Evolutionary conservation across 2,329 filamentous ascomycete species (phyloP).

Genomic region (Beauveria sp.): DNA sequence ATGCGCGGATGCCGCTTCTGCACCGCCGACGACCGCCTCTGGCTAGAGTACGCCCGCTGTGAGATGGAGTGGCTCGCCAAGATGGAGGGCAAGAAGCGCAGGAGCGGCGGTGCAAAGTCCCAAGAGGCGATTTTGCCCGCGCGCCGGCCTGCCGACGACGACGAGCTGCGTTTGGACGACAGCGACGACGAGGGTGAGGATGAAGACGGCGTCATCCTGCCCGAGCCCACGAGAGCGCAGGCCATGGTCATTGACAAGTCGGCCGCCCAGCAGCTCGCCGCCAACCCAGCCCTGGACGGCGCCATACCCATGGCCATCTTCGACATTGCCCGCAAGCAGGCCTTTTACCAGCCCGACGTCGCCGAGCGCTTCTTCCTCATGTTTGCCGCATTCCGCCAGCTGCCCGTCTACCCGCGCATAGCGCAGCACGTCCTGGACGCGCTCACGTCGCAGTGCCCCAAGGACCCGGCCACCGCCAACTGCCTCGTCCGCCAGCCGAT

Average conservation of each 20-base stretch:
- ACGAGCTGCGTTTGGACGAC: constrained; percentile 35
- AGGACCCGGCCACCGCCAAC: constrained; percentile 55
- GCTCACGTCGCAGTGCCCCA: constrained; percentile 53
- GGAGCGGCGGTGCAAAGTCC: constrained; percentile 39
- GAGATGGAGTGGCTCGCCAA: constrained; percentile 90
- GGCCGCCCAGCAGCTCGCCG: constrained; percentile 41
- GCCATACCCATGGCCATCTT: constrained; percentile 91
- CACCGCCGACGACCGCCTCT: constrained; percentile 63
- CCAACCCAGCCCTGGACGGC: constrained; percentile 80
- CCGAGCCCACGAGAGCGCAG: constrained; percentile 34
- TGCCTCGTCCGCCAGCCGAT: constrained; percentile 67
- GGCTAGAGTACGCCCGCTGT: constrained; percentile 82
- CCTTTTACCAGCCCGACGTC: constrained; percentile 57
- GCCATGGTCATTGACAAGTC: constrained; percentile 39
- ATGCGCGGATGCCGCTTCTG: constrained; percentile 87
- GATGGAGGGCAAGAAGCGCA: constrained; percentile 61
- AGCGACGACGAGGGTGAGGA: constrained; percentile 37
- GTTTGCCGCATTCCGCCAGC: constrained; percentile 60
- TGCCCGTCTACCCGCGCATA: constrained; percentile 58
- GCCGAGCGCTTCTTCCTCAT: constrained; percentile 75
- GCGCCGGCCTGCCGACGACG: constrained; percentile 38
- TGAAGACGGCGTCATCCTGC: constrained; percentile 34
- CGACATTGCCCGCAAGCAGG: constrained; percentile 73
- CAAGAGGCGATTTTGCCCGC: constrained; percentile 39
- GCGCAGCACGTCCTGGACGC: constrained; percentile 64